Evolutionary conservation across 192 early-diverging fungal genomes (phyloP).

Genomic region (Kappamyces sp.): DNA sequence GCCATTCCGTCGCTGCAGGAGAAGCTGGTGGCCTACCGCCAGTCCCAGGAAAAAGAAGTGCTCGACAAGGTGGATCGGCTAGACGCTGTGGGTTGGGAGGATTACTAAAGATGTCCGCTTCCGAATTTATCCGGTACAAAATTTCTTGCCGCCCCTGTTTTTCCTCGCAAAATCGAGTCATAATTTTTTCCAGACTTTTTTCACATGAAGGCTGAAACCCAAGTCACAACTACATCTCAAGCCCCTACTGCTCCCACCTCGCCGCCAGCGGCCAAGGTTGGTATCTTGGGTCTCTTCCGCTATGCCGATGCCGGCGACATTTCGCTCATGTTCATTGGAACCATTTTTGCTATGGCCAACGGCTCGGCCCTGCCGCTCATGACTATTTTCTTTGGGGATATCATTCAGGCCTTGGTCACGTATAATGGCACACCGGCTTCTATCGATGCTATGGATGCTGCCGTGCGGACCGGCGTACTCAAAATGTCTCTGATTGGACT

Average conservation of each 20-base stretch:
- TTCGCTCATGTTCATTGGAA: constrained; percentile 20
- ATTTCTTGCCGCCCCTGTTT: no score
- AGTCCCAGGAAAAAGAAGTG: constrained; percentile 81
- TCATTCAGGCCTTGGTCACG: constrained; percentile 24
- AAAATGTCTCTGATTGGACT: constrained; percentile 27
- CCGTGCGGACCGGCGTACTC: constrained; percentile 17
- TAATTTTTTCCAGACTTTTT: no score
- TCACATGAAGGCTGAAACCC: no score
- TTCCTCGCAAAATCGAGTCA: no score
- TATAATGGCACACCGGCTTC: constrained; percentile 19
- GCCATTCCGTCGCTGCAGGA: constrained; percentile 66
- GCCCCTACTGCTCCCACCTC: no score
- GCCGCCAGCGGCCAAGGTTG: neutral
- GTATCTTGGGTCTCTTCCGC: constrained; percentile 14
- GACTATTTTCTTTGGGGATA: constrained; percentile 33
- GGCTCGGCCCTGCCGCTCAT: constrained; percentile 31
- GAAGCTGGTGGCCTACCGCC: constrained; percentile 72
- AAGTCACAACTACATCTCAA: no score
- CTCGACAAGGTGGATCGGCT: constrained; percentile 79
- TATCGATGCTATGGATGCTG: constrained; percentile 11
- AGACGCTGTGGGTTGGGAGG: constrained; percentile 75
- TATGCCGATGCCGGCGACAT: constrained; percentile 22
- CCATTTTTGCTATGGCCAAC: constrained; percentile 17
- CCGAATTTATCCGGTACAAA: no score
- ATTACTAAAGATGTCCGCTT: constrained; percentile 38